Conservation (phyloP, 768 basidiomycete genomes). For the Russula earlei region DNA sequence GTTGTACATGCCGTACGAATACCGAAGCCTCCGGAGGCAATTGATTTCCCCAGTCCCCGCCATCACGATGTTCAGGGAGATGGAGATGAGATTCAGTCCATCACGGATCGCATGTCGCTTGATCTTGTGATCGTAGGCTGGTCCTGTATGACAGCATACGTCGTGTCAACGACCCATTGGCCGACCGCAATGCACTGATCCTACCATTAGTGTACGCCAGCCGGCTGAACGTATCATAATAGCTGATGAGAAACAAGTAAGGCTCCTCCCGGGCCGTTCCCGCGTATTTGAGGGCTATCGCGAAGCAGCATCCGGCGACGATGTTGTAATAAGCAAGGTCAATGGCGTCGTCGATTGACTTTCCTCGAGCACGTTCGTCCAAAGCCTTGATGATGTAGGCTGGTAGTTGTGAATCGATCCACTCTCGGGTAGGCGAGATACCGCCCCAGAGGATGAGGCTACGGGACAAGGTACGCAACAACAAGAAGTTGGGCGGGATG, state of each 20-base stretch:
- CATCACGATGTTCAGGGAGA: slow-evolving; percentile 89
- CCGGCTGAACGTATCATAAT: slow-evolving; percentile 72
- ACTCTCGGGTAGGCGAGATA: slow-evolving; percentile 61
- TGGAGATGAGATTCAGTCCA: slow-evolving; percentile 78
- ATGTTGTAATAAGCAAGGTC: slow-evolving; percentile 92
- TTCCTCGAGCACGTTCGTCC: slow-evolving; percentile 39
- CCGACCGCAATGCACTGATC: slow-evolving; percentile 22
- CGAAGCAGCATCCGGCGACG: slow-evolving; percentile 85
- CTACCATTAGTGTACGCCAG: slow-evolving; percentile 59
- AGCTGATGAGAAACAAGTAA: slow-evolving; percentile 69
- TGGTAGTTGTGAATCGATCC: slow-evolving; percentile 68
- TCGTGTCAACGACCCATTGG: slow-evolving; percentile 11
- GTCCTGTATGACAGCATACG: slow-evolving; percentile 34
- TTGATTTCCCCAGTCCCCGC: slow-evolving; percentile 94
- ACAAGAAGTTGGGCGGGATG: slow-evolving; percentile 80
- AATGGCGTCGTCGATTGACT: slow-evolving; percentile 53
- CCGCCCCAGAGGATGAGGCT: slow-evolving; percentile 81
- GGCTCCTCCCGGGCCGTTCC: slow-evolving; percentile 90
- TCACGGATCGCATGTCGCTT: slow-evolving; percentile 81
- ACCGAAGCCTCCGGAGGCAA: slow-evolving; percentile 76
- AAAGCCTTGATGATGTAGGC: slow-evolving; percentile 49
- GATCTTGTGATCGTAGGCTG: slow-evolving; percentile 80
- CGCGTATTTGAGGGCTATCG: slow-evolving; percentile 84
- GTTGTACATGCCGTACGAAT: slow-evolving; percentile 81
- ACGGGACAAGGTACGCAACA: slow-evolving; percentile 69